Conservation (phyloP, 1,139 yeast genomes). For the Blastobotrys aristatus region DNA sequence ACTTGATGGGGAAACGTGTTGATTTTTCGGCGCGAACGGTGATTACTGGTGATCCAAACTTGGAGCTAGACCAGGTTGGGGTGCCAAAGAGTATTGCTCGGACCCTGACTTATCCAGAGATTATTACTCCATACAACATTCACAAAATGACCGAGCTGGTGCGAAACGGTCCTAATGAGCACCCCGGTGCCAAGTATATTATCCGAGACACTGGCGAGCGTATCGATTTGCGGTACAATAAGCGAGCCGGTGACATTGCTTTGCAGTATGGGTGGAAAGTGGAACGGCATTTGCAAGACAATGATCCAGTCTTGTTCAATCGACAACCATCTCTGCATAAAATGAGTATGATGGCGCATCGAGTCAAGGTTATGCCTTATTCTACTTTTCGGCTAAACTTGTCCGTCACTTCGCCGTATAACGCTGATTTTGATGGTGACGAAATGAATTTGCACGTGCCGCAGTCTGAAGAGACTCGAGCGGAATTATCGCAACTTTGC, state of each 20-base stretch:
- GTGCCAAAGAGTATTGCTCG: constrained; percentile 96
- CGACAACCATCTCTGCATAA: constrained; percentile 99
- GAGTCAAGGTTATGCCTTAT: constrained; percentile 98
- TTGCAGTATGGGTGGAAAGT: constrained; percentile 99
- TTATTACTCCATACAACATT: constrained; percentile 95
- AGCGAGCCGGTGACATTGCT: constrained; percentile 97
- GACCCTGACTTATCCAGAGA: constrained; percentile 92
- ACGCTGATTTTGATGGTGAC: constrained; percentile 99
- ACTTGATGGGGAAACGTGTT: constrained; percentile 99
- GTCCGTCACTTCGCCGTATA: constrained; percentile 97
- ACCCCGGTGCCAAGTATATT: constrained; percentile 98
- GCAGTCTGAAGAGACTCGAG: constrained; percentile 96
- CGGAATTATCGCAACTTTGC: constrained; percentile 89
- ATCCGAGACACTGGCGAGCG: constrained; percentile 98
- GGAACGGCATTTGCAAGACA: constrained; percentile 95
- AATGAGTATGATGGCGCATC: constrained; percentile 99
- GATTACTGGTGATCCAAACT: constrained; percentile 97
- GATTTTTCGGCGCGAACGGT: constrained; percentile 99
- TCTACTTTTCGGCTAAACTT: constrained; percentile 94
- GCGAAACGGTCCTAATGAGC: constrained; percentile 97
- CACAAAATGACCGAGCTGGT: constrained; percentile 89
- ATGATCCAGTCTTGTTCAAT: constrained; percentile 94
- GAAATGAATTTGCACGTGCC: constrained; percentile 99
- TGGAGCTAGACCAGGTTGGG: constrained; percentile 97
- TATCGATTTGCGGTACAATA: constrained; percentile 92